Conservation (phyloP, 2,329 filamentous ascomycete species). For the Paracorniculantispora psalliotae region DNA sequence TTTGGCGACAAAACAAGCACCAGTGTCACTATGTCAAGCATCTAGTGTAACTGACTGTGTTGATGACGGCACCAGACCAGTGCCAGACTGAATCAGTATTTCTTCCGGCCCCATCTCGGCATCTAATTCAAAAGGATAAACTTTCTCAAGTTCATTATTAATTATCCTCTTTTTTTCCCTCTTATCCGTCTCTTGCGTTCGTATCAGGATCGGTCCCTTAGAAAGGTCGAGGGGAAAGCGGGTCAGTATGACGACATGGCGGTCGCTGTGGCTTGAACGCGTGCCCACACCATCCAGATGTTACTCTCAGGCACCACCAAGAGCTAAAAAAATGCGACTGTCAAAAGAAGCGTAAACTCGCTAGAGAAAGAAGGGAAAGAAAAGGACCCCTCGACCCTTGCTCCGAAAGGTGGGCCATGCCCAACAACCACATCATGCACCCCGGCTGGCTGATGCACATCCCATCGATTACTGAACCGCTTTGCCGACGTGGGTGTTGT, state of each 20-base stretch:
- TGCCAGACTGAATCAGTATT: neutral
- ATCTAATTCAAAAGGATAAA: neutral
- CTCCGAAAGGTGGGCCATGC: slow-evolving; percentile 4
- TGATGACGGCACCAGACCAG: neutral
- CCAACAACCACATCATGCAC: neutral
- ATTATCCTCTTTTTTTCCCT: neutral
- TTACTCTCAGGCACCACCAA: slow-evolving; percentile 5
- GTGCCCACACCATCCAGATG: neutral
- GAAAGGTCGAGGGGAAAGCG: neutral
- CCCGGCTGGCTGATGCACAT: neutral
- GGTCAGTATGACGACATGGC: slow-evolving; percentile 9
- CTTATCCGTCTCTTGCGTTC: too few relatives aligned
- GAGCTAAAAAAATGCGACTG: neutral
- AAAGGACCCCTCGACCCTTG: neutral
- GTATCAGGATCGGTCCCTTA: slow-evolving; percentile 2
- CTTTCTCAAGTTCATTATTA: neutral
- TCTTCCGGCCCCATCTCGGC: neutral
- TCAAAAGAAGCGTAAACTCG: neutral
- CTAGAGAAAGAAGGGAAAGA: neutral
- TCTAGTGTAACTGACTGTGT: neutral
- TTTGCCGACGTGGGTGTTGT: neutral
- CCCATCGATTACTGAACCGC: slow-evolving; percentile 2
- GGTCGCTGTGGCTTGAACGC: neutral
- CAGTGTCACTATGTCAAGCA: slow-evolving; percentile 3
- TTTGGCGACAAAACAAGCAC: neutral